Percentiles rank a stretch among this genome's conserved stretches.
Evolutionary conservation across 331 rosid species (phyloP).

Genomic region (Quercus lobata): DNA sequence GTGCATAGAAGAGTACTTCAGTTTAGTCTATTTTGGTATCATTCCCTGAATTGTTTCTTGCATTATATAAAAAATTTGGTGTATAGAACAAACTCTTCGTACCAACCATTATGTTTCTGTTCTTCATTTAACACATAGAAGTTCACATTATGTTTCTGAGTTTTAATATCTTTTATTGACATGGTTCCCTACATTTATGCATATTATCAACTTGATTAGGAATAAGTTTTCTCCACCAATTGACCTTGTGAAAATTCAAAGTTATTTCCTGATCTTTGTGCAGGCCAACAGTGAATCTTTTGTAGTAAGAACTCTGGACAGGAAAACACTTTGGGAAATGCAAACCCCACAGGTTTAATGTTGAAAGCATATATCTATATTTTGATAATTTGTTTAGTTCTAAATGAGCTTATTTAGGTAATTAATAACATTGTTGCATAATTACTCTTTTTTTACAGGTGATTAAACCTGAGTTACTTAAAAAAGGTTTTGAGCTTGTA

Average conservation of each 20-base stretch:
- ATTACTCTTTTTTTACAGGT: constrained; percentile 39
- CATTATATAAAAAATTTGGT: neutral
- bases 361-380: neutral
- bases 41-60: neutral
- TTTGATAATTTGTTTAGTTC: neutral
- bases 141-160: neutral
- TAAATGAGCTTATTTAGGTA: neutral
- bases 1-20: neutral
- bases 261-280: constrained; percentile 24
- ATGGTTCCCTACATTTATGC: neutral
- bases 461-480: constrained; percentile 81
- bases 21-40: neutral
- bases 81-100: too few relatives aligned
- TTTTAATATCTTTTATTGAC: neutral
- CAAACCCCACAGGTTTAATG: constrained; percentile 92
- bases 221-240: neutral
- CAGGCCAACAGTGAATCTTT: constrained; percentile 81
- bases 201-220: neutral
- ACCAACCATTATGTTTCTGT: too few relatives aligned
- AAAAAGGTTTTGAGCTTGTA: constrained; percentile 85
- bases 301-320: constrained; percentile 79
- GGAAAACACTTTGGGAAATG: constrained; percentile 96
- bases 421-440: neutral
- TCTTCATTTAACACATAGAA: too few relatives aligned
- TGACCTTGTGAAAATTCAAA: constrained; percentile 6